A percentile compares a stretch with the other conserved stretches of the same genome.
phyloP scores from a whole-genome alignment of 805 yeast species.

The Candida boleticola region DNA sequence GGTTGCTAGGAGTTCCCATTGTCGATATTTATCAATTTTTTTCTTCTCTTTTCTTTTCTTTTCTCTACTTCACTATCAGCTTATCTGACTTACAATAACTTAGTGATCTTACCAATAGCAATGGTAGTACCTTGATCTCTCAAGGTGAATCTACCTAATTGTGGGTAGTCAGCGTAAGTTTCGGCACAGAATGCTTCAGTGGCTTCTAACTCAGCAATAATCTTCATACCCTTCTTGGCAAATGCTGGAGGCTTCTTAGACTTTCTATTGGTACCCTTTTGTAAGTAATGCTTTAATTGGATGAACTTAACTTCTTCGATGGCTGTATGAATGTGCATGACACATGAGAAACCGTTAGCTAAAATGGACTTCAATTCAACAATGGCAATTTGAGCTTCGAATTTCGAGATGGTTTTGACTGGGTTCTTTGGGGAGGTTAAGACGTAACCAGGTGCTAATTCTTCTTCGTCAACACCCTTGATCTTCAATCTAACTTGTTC shows the following conservation, averaged over 20 bases:
- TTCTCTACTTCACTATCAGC: no score
- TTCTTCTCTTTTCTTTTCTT: no score
- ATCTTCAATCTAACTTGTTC: constrained; percentile 94
- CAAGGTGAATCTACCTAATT: constrained; percentile 95
- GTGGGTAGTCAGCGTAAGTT: constrained; percentile 88
- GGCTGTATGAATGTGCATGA: constrained; percentile 98
- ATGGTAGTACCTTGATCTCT: constrained; percentile 98
- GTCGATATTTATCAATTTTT: no score
- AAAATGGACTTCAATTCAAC: constrained; percentile 93
- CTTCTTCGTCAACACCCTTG: constrained; percentile 97
- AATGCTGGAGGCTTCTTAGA: constrained; percentile 97
- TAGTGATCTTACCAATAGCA: constrained; percentile 97
- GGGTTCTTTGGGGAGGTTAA: constrained; percentile 84
- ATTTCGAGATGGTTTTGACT: constrained; percentile 83
- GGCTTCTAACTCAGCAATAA: constrained; percentile 87
- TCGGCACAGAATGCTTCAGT: constrained; percentile 90
- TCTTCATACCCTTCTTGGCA: constrained; percentile 98
- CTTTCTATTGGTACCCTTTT: constrained; percentile 94
- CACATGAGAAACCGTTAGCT: constrained; percentile 95
- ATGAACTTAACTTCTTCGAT: constrained; percentile 89
- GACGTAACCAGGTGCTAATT: constrained; percentile 87
- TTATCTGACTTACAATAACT: constrained; percentile 68
- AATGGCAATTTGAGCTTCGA: constrained; percentile 95
- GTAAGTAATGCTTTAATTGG: constrained; percentile 84
- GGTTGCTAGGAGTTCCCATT: no score